Evolutionary conservation across 2,329 filamentous ascomycete genomes (phyloP), one percentile per base, ranked within the genome.

Genomic region (Chrysosporium keratinophilum): DNA sequence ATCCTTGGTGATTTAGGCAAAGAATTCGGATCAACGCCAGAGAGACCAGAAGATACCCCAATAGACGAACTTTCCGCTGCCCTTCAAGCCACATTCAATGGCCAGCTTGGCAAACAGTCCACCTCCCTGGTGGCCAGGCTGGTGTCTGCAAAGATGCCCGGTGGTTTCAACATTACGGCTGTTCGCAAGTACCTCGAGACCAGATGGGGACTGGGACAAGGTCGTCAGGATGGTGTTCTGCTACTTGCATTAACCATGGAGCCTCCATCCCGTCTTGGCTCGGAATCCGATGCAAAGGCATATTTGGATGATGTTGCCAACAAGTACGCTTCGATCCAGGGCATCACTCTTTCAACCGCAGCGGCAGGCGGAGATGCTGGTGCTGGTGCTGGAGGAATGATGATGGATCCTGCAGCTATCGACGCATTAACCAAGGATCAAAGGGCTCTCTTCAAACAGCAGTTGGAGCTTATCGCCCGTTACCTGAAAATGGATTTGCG

Each of bases 51-150:
- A 80, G 93, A 98, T 71, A 94, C 87, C 43, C 93, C 93, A 58
- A 78, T 98, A 44, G 93, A 98, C 70, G 93, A 98, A 74, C 80
- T 98, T 56, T 87, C 90, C 76, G 88, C 87, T 52, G 78, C 93
- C 7, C 95, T 98, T 86, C 93, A 98, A 74, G 84, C 88, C 45
- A 97, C 91, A n/a, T 98, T 98, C 75, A 93, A 96, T 73, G 93
- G 93, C 63, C 91, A 95, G 74, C 82, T 98, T 57, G 93, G 93
- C 71, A 98, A 98, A 75, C 90, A 96, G 63, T 95, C 93, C 0
- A 85, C 87, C 52, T 94, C 90, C 2, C 80, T 98, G 54, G 85
- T 98, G 69, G 93, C 93, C 48, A 85, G 93, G 62, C 77, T 98
- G 68, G 93, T 98, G 42, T 97, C 93, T 1, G 96, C 93, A 31